Percentiles rank a stretch among this genome's conserved stretches.
Evolutionary conservation across 257 asterid species (phyloP).

Genomic region (Primulina huaijiensis): DNA sequence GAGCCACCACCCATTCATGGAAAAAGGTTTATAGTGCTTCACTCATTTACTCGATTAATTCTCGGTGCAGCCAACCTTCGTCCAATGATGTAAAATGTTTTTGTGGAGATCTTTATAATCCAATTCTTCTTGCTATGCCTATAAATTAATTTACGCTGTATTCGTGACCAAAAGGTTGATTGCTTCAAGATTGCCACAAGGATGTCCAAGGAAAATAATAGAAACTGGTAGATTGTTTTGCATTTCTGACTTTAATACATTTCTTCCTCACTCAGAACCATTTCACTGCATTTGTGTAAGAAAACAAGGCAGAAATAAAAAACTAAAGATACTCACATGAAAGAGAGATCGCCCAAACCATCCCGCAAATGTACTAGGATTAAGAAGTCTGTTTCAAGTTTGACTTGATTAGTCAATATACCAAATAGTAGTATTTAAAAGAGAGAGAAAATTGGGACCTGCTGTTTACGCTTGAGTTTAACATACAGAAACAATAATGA

Average conservation of each 20-base stretch:
- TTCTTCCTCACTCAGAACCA: not conserved
- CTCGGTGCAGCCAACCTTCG: not conserved
- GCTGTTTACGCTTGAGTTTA: constrained; percentile 18
- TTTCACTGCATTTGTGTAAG: not conserved
- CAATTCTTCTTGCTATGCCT: not conserved
- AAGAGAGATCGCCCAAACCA: constrained; percentile 99
- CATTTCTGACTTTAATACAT: not conserved
- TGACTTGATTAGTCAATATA: constrained; percentile 25
- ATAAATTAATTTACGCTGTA: constrained; percentile 9
- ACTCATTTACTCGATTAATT: not conserved
- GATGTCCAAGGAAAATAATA: not conserved
- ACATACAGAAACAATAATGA: constrained; percentile 20
- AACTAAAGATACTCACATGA: constrained; percentile 58
- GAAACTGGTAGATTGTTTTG: not conserved
- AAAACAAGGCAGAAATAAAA: not conserved
- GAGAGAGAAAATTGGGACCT: constrained; percentile 7
- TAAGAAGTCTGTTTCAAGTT: constrained; percentile 77
- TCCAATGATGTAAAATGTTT: not conserved
- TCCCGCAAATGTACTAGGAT: constrained; percentile 99
- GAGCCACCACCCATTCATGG: constrained; percentile 11
- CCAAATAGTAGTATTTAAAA: constrained; percentile 10
- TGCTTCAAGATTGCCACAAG: not conserved
- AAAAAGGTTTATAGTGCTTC: not conserved
- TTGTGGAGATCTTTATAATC: constrained; percentile 4
- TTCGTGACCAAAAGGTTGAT: not conserved